Conservation (phyloP, 2,329 filamentous ascomycete species). For the Emmonsiellopsis sp. region DNA sequence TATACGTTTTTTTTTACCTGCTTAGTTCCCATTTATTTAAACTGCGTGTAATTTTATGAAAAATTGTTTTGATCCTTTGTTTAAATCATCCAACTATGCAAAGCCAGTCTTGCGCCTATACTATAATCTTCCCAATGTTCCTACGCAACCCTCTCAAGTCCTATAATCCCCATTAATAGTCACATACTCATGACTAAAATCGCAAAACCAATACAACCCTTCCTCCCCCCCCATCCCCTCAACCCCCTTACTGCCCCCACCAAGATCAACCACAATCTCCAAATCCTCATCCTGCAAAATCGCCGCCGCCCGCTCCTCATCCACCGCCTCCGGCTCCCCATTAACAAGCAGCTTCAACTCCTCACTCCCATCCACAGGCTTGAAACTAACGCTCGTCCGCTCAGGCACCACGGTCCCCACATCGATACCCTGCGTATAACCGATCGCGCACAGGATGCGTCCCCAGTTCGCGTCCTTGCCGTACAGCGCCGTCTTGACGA, state of each 20-base stretch:
- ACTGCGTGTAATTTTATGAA: not conserved
- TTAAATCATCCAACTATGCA: not conserved
- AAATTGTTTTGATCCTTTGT: not conserved
- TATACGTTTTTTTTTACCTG: not conserved
- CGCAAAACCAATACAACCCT: constrained; percentile 56
- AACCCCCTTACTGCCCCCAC: constrained; percentile 39
- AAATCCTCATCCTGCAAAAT: constrained; percentile 55
- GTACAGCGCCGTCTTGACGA: constrained; percentile 96
- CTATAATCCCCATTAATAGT: constrained; percentile 62
- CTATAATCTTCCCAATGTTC: not conserved
- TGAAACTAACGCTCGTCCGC: constrained; percentile 52
- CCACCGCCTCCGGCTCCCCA: constrained; percentile 54
- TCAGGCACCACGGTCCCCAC: constrained; percentile 42
- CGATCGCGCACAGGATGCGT: constrained; percentile 87
- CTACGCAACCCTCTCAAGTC: constrained; percentile 32
- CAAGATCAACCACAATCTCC: constrained; percentile 52
- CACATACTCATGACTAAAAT: constrained; percentile 61
- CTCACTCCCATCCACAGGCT: constrained; percentile 49
- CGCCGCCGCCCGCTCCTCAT: constrained; percentile 50
- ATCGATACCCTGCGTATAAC: constrained; percentile 55
- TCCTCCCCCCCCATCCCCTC: constrained; percentile 39
- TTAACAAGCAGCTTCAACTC: constrained; percentile 50
- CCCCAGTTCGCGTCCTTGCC: constrained; percentile 98
- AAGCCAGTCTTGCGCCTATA: not conserved
- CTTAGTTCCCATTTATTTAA: not conserved